These are phyloP conservation scores for Hyaloscypha hepaticicola DNA, from an alignment of 495 filamentous ascomycete genomes.

Conservation along the genomic window DNA sequence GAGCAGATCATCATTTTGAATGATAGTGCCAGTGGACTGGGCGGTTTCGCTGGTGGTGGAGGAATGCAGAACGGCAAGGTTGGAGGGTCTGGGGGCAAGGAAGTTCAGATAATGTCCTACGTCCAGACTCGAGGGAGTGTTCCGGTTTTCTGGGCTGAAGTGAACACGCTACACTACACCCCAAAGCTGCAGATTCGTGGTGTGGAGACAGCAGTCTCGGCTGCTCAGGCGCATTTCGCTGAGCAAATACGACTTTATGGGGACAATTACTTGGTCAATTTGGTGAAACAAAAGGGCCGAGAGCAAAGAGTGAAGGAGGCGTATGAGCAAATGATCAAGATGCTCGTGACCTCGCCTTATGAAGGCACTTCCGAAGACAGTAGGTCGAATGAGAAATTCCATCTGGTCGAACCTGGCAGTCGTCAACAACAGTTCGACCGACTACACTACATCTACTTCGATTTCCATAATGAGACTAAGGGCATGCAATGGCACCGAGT, in stretches of 20 bases:
- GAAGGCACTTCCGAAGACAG: constrained; percentile 61
- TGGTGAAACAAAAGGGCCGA: constrained; percentile 92
- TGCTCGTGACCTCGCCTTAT: constrained; percentile 61
- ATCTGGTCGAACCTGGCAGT: constrained; percentile 63
- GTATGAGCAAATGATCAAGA: constrained; percentile 83
- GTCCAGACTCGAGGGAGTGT: constrained; percentile 95
- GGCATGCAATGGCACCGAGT: constrained; percentile 91
- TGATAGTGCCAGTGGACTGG: constrained; percentile 65
- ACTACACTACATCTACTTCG: constrained; percentile 95
- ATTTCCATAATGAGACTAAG: constrained; percentile 97
- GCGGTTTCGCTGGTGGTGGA: constrained; percentile 76
- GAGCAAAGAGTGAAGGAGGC: constrained; percentile 85
- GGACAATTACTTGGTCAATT: constrained; percentile 93
- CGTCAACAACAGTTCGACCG: constrained; percentile 67
- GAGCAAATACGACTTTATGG: constrained; percentile 92
- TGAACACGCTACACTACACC: constrained; percentile 86
- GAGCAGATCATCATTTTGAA: constrained; percentile 89
- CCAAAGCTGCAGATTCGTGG: constrained; percentile 85
- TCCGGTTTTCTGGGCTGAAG: constrained; percentile 91
- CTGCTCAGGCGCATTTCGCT: constrained; percentile 81
- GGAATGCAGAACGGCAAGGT: constrained; percentile 70
- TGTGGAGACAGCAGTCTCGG: constrained; percentile 75
- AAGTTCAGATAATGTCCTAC: constrained; percentile 87
- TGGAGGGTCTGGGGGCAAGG: constrained; percentile 54
- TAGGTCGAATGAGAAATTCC: constrained; percentile 71